Evolutionary conservation across 495 filamentous ascomycete genomes (phyloP).

Genomic region (Elasticomyces elasticus): DNA sequence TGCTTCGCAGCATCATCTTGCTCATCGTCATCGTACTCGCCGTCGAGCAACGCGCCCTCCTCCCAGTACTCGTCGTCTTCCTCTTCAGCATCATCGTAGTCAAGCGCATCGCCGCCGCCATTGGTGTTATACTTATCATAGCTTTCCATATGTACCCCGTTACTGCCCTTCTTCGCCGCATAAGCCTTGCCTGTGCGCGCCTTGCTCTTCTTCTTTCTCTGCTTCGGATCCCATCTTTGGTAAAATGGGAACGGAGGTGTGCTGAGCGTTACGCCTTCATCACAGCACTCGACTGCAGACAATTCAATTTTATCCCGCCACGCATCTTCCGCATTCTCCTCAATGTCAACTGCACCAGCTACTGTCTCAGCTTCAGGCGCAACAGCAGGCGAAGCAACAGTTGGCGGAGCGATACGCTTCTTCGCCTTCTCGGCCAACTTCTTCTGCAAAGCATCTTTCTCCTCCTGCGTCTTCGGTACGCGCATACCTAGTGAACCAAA

Average conservation of each 20-base stretch:
- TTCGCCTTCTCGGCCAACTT: conserved; percentile 35
- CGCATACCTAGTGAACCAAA: conserved; percentile 65
- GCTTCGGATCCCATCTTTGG: conserved; percentile 77
- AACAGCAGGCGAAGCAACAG: not conserved
- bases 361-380: conserved; percentile 20
- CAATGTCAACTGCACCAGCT: conserved; percentile 21
- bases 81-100: conserved; percentile 31
- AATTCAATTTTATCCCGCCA: conserved; percentile 69
- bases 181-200: conserved; percentile 41
- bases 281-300: conserved; percentile 73
- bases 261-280: conserved; percentile 41
- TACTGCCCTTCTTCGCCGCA: conserved; percentile 34
- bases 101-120: conserved; percentile 29
- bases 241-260: conserved; percentile 83
- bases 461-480: conserved; percentile 55
- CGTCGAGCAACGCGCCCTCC: conserved; percentile 28
- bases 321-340: conserved; percentile 33
- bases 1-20: conserved; percentile 23
- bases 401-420: not conserved
- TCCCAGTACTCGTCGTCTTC: conserved; percentile 29
- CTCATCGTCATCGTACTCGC: conserved; percentile 28
- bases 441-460: conserved; percentile 52
- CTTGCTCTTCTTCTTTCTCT: conserved; percentile 34
- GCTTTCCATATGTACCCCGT: conserved; percentile 19
- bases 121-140: conserved; percentile 23